Conservation (phyloP, 2,329 filamentous ascomycete genomes). For the Beauveria caledonica region DNA sequence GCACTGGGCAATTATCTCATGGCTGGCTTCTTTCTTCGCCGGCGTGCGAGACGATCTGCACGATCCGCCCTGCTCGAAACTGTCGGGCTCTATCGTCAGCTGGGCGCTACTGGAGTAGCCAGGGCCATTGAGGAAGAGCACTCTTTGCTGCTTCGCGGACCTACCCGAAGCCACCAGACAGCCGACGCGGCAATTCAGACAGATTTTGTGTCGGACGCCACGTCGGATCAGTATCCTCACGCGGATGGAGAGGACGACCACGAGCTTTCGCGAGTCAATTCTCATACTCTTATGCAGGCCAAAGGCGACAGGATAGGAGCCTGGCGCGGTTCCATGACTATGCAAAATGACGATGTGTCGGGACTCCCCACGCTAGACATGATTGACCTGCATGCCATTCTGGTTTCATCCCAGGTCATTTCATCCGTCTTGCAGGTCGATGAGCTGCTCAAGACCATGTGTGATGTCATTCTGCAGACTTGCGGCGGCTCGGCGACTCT, state of each 20-base stretch:
- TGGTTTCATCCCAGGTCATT: conserved; percentile 71
- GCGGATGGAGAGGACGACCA: conserved; percentile 37
- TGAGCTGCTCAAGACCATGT: conserved; percentile 70
- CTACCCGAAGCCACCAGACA: conserved; percentile 48
- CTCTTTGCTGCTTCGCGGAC: conserved; percentile 56
- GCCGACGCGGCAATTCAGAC: conserved; percentile 62
- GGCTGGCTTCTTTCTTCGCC: conserved; percentile 60
- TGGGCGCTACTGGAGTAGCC: conserved; percentile 62
- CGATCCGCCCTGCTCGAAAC: conserved; percentile 61
- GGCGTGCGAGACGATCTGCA: conserved; percentile 58
- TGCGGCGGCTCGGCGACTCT: conserved; percentile 63
- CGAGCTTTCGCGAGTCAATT: conserved; percentile 32
- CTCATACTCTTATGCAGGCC: conserved; percentile 38
- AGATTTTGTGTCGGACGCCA: conserved; percentile 53
- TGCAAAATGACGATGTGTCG: conserved; percentile 46
- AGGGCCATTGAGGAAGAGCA: conserved; percentile 61
- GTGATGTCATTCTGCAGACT: conserved; percentile 70
- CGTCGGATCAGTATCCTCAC: conserved; percentile 42
- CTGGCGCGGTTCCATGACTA: conserved; percentile 53
- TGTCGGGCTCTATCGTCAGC: conserved; percentile 57
- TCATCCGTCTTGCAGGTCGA: conserved; percentile 72
- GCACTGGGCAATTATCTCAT: conserved; percentile 67
- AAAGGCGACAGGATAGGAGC: conserved; percentile 52
- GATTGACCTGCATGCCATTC: conserved; percentile 71
- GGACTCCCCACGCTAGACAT: conserved; percentile 71